Evolutionary conservation across 2,329 filamentous ascomycete species (phyloP), one percentile per base, ranked within the genome.

Genomic region (Ceratocystis albifundus): DNA sequence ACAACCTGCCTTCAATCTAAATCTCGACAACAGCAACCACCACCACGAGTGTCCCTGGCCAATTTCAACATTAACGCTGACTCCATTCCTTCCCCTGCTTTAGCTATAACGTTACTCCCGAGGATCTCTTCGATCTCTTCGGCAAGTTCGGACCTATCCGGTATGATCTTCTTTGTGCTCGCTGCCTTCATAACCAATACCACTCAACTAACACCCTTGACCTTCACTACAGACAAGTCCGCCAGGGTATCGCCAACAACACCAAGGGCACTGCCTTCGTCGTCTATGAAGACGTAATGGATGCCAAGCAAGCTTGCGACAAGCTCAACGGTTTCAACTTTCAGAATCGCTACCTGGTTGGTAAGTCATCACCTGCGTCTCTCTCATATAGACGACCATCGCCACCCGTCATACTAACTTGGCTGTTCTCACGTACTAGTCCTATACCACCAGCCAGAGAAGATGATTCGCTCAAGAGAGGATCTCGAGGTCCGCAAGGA

Each of bases 271-370:
- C 94, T 65, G 94, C 93, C 71, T 99, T 96, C 78, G 94, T 99
- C 72, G 94, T 99, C 78, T 99, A 96, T 82, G 94, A 97, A 79
- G 94, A 99, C 83, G 93, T 97, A 72, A 89, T 94, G 84, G 94
- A 99, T 82, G 92, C 94, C 71, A 99, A 99, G 81, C 88, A 91
- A 79, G 94, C 94, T 75, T 97, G 94, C 83, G 94, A 99, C 82
- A 96, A 97, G 82, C 83, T 99, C 77, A 99, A 99, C 82, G 94
- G 94, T 76, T 99, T 96, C 86, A 99, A 99, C 82, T 99, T 99
- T 78, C 94, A 99, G 82, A 96, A 93, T 80, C 89, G 94, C 76
- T 99, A 99, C 79, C 89, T 99, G 73, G 94, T 99, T 74, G 91
- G 90, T 95, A 84, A 69, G 90, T 85, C 36, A 41, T 41, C 10